These are phyloP conservation scores for Trichoderma sp. DNA, from an alignment of 2,329 filamentous ascomycete species.

Conservation along the genomic window DNA sequence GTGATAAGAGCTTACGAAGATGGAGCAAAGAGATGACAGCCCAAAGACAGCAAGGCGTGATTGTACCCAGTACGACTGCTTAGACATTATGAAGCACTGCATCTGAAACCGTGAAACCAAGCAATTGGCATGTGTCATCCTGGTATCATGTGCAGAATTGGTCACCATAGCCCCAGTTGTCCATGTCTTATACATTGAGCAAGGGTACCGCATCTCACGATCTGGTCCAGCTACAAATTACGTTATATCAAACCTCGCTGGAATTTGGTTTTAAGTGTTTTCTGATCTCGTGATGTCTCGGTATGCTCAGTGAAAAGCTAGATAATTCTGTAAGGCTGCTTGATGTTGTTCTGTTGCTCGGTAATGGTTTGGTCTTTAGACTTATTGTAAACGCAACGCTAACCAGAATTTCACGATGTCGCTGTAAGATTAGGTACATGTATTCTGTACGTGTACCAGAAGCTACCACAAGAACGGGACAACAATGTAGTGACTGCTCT, in stretches of 20 bases:
- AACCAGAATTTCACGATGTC: background rate
- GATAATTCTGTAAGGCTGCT: background rate
- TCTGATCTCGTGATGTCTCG: background rate
- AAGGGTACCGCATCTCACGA: background rate
- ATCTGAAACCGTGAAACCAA: background rate
- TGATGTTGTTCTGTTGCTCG: background rate
- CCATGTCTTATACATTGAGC: background rate
- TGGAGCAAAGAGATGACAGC: background rate
- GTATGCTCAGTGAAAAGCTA: background rate
- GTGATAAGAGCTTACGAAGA: background rate
- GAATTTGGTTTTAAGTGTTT: background rate
- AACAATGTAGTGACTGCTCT: background rate
- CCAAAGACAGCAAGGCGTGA: background rate
- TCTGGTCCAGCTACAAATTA: background rate
- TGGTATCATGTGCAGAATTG: background rate
- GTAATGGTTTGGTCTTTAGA: background rate
- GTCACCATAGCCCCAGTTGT: background rate
- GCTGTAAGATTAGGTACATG: too few relatives aligned
- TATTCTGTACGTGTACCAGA: too few relatives aligned
- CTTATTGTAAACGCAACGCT: accelerated
- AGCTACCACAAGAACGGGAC: background rate
- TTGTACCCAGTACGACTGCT: background rate
- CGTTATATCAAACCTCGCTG: background rate
- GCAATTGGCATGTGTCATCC: background rate
- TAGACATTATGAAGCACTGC: background rate